phyloP scores from a whole-genome alignment of 495 filamentous ascomycete species.

The Penicillium coprophilum region DNA sequence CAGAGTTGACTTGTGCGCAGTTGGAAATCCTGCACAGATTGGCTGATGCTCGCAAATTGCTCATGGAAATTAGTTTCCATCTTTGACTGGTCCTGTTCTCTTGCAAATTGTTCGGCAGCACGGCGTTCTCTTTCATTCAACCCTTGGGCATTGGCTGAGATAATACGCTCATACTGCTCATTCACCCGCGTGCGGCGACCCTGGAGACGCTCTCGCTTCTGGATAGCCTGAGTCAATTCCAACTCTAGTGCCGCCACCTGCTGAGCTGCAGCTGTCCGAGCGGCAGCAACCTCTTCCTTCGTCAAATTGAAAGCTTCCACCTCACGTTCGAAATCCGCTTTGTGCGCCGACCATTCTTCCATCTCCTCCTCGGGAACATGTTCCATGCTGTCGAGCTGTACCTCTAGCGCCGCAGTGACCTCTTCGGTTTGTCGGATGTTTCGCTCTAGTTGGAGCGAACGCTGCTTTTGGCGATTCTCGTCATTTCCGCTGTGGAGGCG shows the following conservation, averaged over 20 bases:
- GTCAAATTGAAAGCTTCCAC: constrained; percentile 60
- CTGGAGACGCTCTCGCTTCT: constrained; percentile 76
- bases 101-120: constrained; percentile 63
- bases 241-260: constrained; percentile 62
- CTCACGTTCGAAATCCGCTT: constrained; percentile 61
- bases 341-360: constrained; percentile 58
- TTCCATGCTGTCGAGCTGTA: constrained; percentile 65
- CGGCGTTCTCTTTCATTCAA: constrained; percentile 73
- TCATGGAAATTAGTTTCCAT: constrained; percentile 52
- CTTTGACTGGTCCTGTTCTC: constrained; percentile 62
- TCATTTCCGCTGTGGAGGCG: constrained; percentile 68
- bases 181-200: constrained; percentile 72
- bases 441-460: constrained; percentile 71
- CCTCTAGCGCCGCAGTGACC: constrained; percentile 58
- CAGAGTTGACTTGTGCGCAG: constrained; percentile 46
- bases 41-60: constrained; percentile 45
- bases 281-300: constrained; percentile 58
- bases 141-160: constrained; percentile 71
- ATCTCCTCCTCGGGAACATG: constrained; percentile 66
- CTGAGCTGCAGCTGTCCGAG: constrained; percentile 63
- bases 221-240: constrained; percentile 64
- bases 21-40: constrained; percentile 50
- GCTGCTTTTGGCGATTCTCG: constrained; percentile 80
- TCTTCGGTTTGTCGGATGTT: constrained; percentile 84
- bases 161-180: constrained; percentile 74